A percentile compares a stretch with the other conserved stretches of the same genome.
These are phyloP conservation scores for Aegilops speltoides DNA, from an alignment of 176 grass and related monocot genomes.

Conservation along the genomic window DNA sequence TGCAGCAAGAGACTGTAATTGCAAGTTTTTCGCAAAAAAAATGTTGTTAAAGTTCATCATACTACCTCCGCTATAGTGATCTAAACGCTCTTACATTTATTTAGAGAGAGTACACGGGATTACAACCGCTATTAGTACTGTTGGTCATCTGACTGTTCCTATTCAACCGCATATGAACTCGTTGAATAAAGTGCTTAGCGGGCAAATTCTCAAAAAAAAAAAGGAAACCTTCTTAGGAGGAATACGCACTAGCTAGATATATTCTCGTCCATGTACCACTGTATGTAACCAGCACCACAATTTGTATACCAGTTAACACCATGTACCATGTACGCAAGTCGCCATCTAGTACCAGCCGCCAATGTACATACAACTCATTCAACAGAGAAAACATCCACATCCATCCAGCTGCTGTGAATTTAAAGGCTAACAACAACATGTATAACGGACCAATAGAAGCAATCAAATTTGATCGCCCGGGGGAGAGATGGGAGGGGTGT, in stretches of 20 bases:
- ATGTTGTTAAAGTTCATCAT: too few relatives aligned
- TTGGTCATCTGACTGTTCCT: too few relatives aligned
- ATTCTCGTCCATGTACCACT: not conserved
- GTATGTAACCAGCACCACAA: not conserved
- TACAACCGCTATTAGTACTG: too few relatives aligned
- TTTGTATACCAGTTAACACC: not conserved
- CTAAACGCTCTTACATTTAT: too few relatives aligned
- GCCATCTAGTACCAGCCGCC: not conserved
- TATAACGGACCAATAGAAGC: slow-evolving; percentile 33
- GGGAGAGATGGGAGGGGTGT: not conserved
- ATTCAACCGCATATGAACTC: too few relatives aligned
- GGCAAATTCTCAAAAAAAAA: not conserved
- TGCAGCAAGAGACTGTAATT: too few relatives aligned
- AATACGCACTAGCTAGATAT: not conserved
- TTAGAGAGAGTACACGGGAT: too few relatives aligned
- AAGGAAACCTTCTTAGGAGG: not conserved
- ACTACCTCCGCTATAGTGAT: too few relatives aligned
- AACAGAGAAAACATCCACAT: not conserved
- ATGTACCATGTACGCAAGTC: not conserved
- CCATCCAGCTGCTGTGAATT: not conserved
- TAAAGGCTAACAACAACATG: slow-evolving; percentile 1
- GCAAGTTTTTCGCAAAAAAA: too few relatives aligned
- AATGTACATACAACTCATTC: not conserved
- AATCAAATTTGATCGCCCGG: slow-evolving; percentile 56
- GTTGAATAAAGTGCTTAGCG: too few relatives aligned